Evolutionary conservation across 805 yeast genomes (phyloP).

Genomic region (Metschnikowia chrysomelidarum): DNA sequence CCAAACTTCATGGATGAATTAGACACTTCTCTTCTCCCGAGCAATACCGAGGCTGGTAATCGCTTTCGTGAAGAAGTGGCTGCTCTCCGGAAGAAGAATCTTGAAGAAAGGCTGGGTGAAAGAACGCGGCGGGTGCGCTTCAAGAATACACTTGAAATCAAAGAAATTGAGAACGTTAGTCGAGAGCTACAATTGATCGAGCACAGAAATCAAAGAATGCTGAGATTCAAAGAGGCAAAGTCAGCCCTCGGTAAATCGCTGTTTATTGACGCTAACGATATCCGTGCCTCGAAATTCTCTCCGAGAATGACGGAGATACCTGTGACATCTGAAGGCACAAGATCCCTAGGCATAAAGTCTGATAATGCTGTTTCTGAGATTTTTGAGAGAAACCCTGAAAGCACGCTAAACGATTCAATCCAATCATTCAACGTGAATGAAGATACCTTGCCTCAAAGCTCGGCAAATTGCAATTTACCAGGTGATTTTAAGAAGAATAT

Average conservation of each 20-base stretch:
- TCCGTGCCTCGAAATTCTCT: no score
- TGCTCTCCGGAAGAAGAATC: conserved; percentile 22
- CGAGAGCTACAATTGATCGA: conserved; percentile 38
- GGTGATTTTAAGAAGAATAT: no score
- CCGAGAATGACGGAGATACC: no score
- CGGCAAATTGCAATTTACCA: no score
- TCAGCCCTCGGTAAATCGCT: no score
- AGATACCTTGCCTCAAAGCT: no score
- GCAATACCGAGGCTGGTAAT: conserved; percentile 14
- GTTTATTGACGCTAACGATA: no score
- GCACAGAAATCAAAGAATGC: conserved; percentile 19
- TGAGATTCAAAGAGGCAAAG: conserved; percentile 20
- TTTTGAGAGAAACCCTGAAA: conserved; percentile 1
- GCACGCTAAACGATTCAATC: neutral
- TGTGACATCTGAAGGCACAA: no score
- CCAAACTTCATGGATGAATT: conserved; percentile 24
- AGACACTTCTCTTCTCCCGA: conserved; percentile 20
- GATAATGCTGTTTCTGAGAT: conserved; percentile 2
- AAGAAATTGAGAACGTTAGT: conserved; percentile 59
- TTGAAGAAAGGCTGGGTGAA: neutral
- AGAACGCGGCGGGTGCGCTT: conserved; percentile 45
- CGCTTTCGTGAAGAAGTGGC: conserved; percentile 43
- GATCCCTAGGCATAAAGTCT: neutral
- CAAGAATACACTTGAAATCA: conserved; percentile 51
- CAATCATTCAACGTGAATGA: no score